Percentiles rank a stretch among this genome's conserved stretches.
Evolutionary conservation across 23 red algal genomes (phyloP).

Genomic region (Pyropia haitanensis): DNA sequence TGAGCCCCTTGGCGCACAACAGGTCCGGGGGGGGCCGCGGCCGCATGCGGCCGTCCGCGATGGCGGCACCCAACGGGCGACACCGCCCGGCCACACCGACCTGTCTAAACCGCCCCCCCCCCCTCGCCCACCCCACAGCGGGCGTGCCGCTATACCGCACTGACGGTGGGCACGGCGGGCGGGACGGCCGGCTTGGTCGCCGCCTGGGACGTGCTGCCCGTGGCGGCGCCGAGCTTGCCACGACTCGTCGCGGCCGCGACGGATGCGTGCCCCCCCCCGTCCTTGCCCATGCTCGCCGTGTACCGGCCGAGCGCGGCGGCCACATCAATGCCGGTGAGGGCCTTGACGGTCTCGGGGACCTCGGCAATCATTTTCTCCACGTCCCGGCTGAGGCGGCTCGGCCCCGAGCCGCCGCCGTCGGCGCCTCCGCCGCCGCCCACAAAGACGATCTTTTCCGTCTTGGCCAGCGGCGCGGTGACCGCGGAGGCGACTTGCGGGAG

Average conservation of each 20-base stretch:
- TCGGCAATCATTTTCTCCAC: conserved; percentile 39
- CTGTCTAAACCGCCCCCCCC: too few relatives aligned
- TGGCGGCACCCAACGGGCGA: too few relatives aligned
- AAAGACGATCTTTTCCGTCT: conserved; percentile 68
- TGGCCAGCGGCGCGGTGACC: conserved; percentile 26
- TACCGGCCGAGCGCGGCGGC: conserved; percentile 10
- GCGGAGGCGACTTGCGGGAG: conserved; percentile 28
- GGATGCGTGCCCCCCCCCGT: not conserved
- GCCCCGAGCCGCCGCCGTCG: conserved; percentile 29
- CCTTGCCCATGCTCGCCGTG: conserved; percentile 1
- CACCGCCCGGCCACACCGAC: too few relatives aligned
- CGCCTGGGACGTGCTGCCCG: too few relatives aligned
- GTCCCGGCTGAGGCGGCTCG: conserved; percentile 28
- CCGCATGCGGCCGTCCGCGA: too few relatives aligned
- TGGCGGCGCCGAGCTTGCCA: too few relatives aligned
- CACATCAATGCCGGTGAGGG: conserved; percentile 20
- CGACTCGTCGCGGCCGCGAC: not conserved
- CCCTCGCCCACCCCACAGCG: too few relatives aligned
- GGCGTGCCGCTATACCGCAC: too few relatives aligned
- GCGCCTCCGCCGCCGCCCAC: conserved; percentile 10
- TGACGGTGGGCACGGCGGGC: too few relatives aligned
- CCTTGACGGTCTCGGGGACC: conserved; percentile 37
- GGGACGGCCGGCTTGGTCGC: too few relatives aligned
- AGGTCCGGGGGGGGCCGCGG: too few relatives aligned
- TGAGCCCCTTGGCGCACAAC: too few relatives aligned